Evolutionary conservation across 352 stramenopile species (phyloP).

Genomic region (Bremia lactucae): DNA sequence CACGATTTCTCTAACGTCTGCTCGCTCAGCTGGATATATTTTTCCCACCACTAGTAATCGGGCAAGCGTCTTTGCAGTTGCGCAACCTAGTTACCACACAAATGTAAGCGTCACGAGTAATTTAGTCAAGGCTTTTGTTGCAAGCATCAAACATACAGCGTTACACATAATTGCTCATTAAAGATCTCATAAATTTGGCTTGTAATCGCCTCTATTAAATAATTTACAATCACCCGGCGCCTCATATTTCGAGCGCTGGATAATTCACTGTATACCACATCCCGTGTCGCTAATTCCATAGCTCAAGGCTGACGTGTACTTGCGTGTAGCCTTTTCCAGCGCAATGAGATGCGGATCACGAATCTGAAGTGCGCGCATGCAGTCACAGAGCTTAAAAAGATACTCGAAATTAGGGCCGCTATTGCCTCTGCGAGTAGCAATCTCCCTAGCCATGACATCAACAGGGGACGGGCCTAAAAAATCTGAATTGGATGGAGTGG

Average conservation of each 20-base stretch:
- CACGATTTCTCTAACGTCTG: too few relatives aligned
- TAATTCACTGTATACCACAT: constrained; percentile 46
- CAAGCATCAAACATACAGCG: too few relatives aligned
- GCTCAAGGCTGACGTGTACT: constrained; percentile 36
- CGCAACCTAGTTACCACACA: too few relatives aligned
- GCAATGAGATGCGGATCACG: constrained; percentile 62
- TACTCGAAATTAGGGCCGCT: constrained; percentile 83
- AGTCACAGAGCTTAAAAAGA: constrained; percentile 68
- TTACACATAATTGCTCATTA: too few relatives aligned
- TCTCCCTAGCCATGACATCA: constrained; percentile 71
- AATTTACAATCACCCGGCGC: constrained; percentile 27
- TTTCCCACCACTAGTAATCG: too few relatives aligned
- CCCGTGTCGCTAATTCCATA: constrained; percentile 29
- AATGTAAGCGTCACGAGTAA: too few relatives aligned
- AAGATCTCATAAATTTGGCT: constrained; percentile 17
- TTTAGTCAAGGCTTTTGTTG: too few relatives aligned
- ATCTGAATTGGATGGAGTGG: constrained; percentile 69
- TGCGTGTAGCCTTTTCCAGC: constrained; percentile 55
- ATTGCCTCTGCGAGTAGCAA: constrained; percentile 52
- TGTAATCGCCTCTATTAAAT: constrained; percentile 29
- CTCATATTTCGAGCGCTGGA: constrained; percentile 7
- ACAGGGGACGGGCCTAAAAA: constrained; percentile 67
- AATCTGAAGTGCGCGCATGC: constrained; percentile 68
- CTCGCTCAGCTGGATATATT: too few relatives aligned
- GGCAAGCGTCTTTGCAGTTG: too few relatives aligned